A percentile compares a stretch with the other conserved stretches of the same genome.
phyloP scores from a whole-genome alignment of 495 filamentous ascomycete genomes.

The Tuber calosporum region DNA sequence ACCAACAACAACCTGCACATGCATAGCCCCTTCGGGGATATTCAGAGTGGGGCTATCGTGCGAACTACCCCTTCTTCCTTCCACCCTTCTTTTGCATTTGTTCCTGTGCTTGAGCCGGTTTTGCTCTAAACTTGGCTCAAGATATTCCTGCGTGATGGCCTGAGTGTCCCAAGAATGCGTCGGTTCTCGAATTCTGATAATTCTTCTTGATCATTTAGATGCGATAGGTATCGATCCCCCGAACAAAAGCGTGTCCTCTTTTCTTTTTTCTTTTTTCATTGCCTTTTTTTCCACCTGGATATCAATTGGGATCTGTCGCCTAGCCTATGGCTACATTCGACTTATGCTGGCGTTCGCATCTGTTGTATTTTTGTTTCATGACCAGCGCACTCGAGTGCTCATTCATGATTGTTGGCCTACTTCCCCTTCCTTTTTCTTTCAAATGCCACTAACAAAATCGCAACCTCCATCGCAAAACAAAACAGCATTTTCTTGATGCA shows the following conservation, averaged over 20 bases:
- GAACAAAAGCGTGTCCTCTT: conserved; percentile 27
- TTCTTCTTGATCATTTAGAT: conserved; percentile 35
- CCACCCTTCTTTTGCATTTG: conserved; percentile 12
- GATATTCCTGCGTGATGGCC: conserved; percentile 16
- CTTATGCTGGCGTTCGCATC: conserved; percentile 23
- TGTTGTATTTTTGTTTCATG: conserved; percentile 25
- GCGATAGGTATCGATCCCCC: conserved; percentile 25
- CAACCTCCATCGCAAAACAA: conserved; percentile 11
- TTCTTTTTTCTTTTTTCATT: conserved; percentile 15
- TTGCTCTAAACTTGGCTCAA: conserved; percentile 19
- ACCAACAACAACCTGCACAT: conserved; percentile 34
- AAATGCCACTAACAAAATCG: conserved; percentile 29
- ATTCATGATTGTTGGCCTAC: conserved; percentile 10
- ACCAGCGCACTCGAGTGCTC: conserved; percentile 16
- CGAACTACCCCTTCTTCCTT: conserved; percentile 29
- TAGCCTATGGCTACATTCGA: conserved; percentile 23
- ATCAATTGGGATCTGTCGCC: conserved; percentile 20
- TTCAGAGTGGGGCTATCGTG: conserved; percentile 21
- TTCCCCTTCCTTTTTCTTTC: conserved; percentile 23
- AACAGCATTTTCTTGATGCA: not conserved
- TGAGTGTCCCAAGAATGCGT: conserved; percentile 20
- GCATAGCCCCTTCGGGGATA: conserved; percentile 27
- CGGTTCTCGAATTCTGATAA: conserved; percentile 35
- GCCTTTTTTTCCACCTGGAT: conserved; percentile 21
- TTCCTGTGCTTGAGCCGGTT: conserved; percentile 10